phyloP scores from a whole-genome alignment of 371 early-diverging fungal genomes.

The Mortierella sp. region DNA sequence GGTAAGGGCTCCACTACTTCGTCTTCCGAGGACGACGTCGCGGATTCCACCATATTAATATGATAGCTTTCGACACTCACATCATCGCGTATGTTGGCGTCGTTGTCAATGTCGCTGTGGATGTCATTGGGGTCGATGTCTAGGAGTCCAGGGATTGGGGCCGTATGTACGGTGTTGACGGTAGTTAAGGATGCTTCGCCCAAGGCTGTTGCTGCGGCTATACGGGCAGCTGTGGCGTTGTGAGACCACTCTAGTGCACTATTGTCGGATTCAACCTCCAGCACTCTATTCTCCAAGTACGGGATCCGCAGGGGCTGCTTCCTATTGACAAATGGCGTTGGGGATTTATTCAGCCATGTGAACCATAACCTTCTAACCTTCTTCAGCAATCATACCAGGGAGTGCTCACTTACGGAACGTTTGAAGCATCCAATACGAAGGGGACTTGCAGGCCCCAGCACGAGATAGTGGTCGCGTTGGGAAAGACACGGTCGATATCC shows the following conservation, averaged over 20 bases:
- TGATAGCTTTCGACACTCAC: constrained; percentile 9
- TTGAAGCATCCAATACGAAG: constrained; percentile 8
- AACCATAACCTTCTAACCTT: too few relatives aligned
- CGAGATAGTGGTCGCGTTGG: constrained; percentile 27
- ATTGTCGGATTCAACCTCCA: constrained; percentile 30
- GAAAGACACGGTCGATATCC: constrained; percentile 32
- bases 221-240: constrained; percentile 21
- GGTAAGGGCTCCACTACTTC: background rate
- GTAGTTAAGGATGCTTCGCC: constrained; percentile 8
- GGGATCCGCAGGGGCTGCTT: constrained; percentile 45
- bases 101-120: background rate
- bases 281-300: constrained; percentile 41
- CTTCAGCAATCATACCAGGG: background rate
- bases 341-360: background rate
- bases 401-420: constrained; percentile 23
- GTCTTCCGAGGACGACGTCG: constrained; percentile 6
- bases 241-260: constrained; percentile 38
- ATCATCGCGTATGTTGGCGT: background rate
- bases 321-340: constrained; percentile 3
- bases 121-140: constrained; percentile 2
- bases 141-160: constrained; percentile 8
- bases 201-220: constrained; percentile 24
- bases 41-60: constrained; percentile 28
- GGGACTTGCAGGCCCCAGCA: constrained; percentile 36
- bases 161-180: constrained; percentile 40